phyloP scores from a whole-genome alignment of 2,329 filamentous ascomycete genomes.

The Botrytis byssoidea region DNA sequence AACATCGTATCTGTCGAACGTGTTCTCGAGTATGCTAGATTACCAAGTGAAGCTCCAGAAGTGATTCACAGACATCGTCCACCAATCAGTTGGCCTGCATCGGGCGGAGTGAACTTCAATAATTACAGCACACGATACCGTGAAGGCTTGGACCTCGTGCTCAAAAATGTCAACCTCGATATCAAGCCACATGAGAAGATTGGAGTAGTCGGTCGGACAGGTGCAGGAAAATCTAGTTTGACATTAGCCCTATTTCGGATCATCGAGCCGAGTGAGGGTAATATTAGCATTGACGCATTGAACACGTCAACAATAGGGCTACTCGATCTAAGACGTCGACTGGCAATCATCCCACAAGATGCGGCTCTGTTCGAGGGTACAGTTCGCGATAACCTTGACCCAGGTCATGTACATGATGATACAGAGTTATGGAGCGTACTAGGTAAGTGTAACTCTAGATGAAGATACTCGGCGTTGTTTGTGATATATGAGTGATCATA shows the following conservation, averaged over 20 bases:
- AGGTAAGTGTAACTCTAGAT: slow-evolving; percentile 56
- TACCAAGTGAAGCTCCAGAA: slow-evolving; percentile 92
- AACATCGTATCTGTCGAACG: slow-evolving; percentile 99
- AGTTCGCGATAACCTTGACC: slow-evolving; percentile 92
- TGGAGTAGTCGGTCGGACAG: slow-evolving; percentile 92
- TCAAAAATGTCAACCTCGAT: slow-evolving; percentile 87
- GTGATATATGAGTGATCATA: slow-evolving; percentile 34
- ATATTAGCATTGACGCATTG: slow-evolving; percentile 84
- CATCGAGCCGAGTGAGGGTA: slow-evolving; percentile 80
- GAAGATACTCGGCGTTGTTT: slow-evolving; percentile 24
- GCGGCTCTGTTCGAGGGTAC: slow-evolving; percentile 93
- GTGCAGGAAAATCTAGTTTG: slow-evolving; percentile 91
- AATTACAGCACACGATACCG: slow-evolving; percentile 95
- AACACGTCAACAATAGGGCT: slow-evolving; percentile 90
- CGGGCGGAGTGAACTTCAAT: slow-evolving; percentile 84
- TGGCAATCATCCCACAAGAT: slow-evolving; percentile 97
- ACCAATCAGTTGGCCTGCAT: slow-evolving; percentile 84
- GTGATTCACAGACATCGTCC: slow-evolving; percentile 86
- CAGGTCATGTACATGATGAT: slow-evolving; percentile 91
- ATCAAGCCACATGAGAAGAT: slow-evolving; percentile 98
- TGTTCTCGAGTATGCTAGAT: slow-evolving; percentile 87
- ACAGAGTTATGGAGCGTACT: slow-evolving; percentile 96
- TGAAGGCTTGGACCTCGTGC: slow-evolving; percentile 81
- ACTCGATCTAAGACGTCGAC: slow-evolving; percentile 79
- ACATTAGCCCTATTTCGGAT: slow-evolving; percentile 93